Base-by-base conservation (phyloP, 768 basidiomycete genomes). In the Psilocybe tampanensis region DNA sequence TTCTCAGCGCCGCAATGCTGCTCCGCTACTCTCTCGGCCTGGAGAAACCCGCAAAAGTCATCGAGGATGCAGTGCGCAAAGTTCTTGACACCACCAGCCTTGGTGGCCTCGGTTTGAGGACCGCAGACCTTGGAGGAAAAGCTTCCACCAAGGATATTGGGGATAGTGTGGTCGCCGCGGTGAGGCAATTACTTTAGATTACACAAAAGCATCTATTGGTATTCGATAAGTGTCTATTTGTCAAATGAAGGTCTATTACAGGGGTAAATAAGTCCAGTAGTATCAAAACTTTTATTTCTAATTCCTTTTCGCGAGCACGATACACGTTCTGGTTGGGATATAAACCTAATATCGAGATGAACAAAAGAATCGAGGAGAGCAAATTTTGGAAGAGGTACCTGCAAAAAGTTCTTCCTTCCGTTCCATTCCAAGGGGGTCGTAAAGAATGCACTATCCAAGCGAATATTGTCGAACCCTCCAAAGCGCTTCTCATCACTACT, bases 351-450 rank as follows among this genome's bases (percentile, higher is more conserved):
- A 50, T 62, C 8, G 7, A 26, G 3, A 48, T 41, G 7, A 29
- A 19, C n/a, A n/a, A 2, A 7, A 19, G 6, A 47, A 2, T 8
- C 13, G 2, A 8, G 19, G 18, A n/a, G 21, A 26, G 8, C 2
- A 13, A 21, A 53, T 33, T 15, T n/a, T 17, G 48, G 47, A 44
- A 19, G 13, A 59, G 79, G 58, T 62, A 92, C 94, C 81, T 96
- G 91, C 52, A 90, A 63, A 79, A 82, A 97, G 70, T 98, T 98
- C 72, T 86, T 90, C 68, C 96, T 82, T n/a, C 81, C 83, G 68
- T 96, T 94, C 96, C 96, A 98, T 64, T 88, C 88, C 79, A 92
- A 71, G 1, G 91, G 85, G 21, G 89, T 92, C 17, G 97, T 98
- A 66, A 86, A 78, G 73, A 85, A 94, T 66, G 79, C 80, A 26